Evolutionary conservation across 2,329 filamentous ascomycete species (phyloP).

Genomic region (Sarocladium oryzae): DNA sequence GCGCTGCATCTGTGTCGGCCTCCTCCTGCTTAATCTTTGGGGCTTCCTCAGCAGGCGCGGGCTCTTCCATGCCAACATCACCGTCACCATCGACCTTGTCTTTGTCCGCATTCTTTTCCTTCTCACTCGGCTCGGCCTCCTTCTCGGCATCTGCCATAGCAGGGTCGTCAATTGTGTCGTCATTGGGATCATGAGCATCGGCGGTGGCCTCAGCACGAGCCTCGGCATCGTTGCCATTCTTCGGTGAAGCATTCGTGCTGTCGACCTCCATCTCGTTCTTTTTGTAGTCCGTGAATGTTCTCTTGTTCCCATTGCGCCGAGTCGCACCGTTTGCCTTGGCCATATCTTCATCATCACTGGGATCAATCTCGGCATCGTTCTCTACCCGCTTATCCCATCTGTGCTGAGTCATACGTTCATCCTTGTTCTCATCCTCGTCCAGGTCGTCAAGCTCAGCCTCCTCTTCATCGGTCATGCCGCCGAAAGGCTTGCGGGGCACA

Average conservation of each 20-base stretch:
- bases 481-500: conserved; percentile 55
- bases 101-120: conserved; percentile 18
- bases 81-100: conserved; percentile 38
- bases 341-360: conserved; percentile 86
- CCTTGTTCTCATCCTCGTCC: conserved; percentile 82
- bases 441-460: conserved; percentile 60
- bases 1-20: conserved; percentile 22
- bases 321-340: conserved; percentile 65
- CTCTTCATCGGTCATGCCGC: conserved; percentile 59
- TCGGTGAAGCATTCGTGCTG: conserved; percentile 31
- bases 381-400: conserved; percentile 74
- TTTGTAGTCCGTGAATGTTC: conserved; percentile 46
- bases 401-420: conserved; percentile 73
- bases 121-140: conserved; percentile 13
- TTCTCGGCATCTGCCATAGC: conserved; percentile 21
- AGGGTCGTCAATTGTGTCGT: conserved; percentile 40
- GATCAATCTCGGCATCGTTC: conserved; percentile 74
- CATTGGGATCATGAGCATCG: conserved; percentile 27
- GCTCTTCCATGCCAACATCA: conserved; percentile 44
- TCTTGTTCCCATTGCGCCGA: conserved; percentile 39
- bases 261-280: conserved; percentile 34
- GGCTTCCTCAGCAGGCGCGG: conserved; percentile 23
- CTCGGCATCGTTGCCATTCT: conserved; percentile 26
- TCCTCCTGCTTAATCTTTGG: conserved; percentile 36
- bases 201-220: conserved; percentile 9